Base-by-base conservation (phyloP, 768 basidiomycete species). In the Pisolithus albus region DNA sequence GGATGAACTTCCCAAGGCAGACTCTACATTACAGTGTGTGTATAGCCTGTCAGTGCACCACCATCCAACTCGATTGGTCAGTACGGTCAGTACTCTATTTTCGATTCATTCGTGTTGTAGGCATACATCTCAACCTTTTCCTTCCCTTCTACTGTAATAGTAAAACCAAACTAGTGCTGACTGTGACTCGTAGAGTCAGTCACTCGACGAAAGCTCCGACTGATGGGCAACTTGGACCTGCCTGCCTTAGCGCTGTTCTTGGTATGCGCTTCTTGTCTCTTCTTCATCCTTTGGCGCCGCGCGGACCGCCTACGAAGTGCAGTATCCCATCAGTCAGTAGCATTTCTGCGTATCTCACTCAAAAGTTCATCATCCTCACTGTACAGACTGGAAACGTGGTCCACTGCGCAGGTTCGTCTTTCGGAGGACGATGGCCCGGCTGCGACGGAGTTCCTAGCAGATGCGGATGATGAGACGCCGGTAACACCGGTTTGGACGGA, bases 361-460 rank as follows among this genome's bases (percentile, higher is more conserved):
- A 41, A 37, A 18, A 10, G 21, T 32, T 37, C 5, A 34, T 13
- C n/a, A n/a, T n/a, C n/a, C 52, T 28, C 13, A 53, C 41, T 43
- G 30, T 48, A 19, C 58, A 87, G 85, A 57, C 64, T 88, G 49
- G 80, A 80, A 56, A 78, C 77, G 6, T 76, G 83, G 64, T 71
- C 73, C 2, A 65, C 69, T 15, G 60, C 66, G 15, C 80, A 82
- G 53, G 84, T 88, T 50, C 77, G 85, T 8, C 72, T 88, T 19
- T 85, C 83, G 44, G 75, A 79, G 59, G 86, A 88, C 56, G 83
- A 86, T 49, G 82, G 83, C 0, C 85, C 85, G 11, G 74, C 84
- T n/a, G 76, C 83, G n/a, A 70, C 72, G 15, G 81, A 82, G 49
- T 86, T 86, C 54, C 57, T 88, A 45, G 76, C 74, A 36, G 79